Conservation (phyloP, 257 asterid species). For the Cruciata laevipes region DNA sequence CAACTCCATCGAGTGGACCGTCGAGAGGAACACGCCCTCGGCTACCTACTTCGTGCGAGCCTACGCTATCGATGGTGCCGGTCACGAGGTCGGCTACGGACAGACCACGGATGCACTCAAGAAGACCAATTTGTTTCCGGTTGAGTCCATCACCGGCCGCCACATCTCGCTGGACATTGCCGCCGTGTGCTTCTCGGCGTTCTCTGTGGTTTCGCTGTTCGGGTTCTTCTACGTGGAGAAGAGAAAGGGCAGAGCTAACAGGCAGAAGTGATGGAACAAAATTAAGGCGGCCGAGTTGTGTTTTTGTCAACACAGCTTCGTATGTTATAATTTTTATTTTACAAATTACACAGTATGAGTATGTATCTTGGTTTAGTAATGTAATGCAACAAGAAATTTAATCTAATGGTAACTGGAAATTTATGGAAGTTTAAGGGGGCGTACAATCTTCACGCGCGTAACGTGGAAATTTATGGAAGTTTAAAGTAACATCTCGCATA, state of each 20-base stretch:
- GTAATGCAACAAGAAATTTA: background rate
- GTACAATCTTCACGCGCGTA: too few relatives aligned
- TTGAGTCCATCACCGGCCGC: conserved; percentile 34
- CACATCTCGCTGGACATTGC: conserved; percentile 31
- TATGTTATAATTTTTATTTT: background rate
- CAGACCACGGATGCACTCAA: conserved; percentile 40
- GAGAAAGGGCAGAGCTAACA: conserved; percentile 23
- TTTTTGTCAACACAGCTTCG: too few relatives aligned
- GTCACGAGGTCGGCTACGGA: conserved; percentile 44
- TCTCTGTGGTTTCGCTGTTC: conserved; percentile 35
- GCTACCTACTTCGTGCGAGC: conserved; percentile 70
- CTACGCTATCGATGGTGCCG: conserved; percentile 34
- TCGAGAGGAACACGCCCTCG: conserved; percentile 42
- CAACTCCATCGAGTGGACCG: conserved; percentile 34
- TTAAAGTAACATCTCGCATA: too few relatives aligned
- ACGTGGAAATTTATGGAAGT: too few relatives aligned
- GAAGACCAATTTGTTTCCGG: conserved; percentile 18
- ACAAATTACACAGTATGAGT: too few relatives aligned
- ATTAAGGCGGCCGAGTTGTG: too few relatives aligned
- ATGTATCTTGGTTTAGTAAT: background rate
- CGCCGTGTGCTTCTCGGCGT: conserved; percentile 39
- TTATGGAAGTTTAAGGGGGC: too few relatives aligned
- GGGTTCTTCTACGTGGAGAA: conserved; percentile 38
- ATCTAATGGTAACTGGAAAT: too few relatives aligned
- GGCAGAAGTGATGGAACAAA: background rate